phyloP scores from a whole-genome alignment of 495 filamentous ascomycete species.

The Schizothecium vesticola region DNA sequence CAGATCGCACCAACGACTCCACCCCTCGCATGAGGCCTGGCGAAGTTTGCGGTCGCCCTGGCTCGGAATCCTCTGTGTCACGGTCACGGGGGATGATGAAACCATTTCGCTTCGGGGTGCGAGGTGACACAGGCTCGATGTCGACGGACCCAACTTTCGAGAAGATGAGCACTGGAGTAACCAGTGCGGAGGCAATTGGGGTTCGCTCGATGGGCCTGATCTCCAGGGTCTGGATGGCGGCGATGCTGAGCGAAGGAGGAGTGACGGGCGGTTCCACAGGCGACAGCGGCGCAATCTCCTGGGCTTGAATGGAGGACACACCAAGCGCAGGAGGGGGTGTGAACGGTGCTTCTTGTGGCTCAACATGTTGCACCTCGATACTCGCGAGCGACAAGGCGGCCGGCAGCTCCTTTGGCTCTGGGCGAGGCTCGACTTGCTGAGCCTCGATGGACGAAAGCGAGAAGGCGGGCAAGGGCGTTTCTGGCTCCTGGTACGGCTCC shows the following conservation, averaged over 20 bases:
- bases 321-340: slow-evolving; percentile 12
- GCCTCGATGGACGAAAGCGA: slow-evolving; percentile 12
- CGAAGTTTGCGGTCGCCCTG: slow-evolving; percentile 23
- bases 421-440: background rate
- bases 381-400: background rate
- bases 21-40: slow-evolving; percentile 39
- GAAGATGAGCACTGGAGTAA: slow-evolving; percentile 33
- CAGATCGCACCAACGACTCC: slow-evolving; percentile 39
- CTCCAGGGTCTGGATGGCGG: slow-evolving; percentile 1
- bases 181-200: slow-evolving; percentile 10
- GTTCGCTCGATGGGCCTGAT: slow-evolving; percentile 14
- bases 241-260: slow-evolving; percentile 1
- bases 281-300: slow-evolving; percentile 48
- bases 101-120: slow-evolving; percentile 43
- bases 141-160: slow-evolving; percentile 46
- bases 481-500: slow-evolving; percentile 23
- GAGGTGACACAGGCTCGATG: slow-evolving; percentile 46
- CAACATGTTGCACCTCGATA: slow-evolving; percentile 14
- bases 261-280: background rate
- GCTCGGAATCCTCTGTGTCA: slow-evolving; percentile 23
- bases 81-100: slow-evolving; percentile 46
- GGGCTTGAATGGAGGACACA: slow-evolving; percentile 20
- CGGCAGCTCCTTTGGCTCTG: background rate
- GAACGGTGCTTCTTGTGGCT: slow-evolving; percentile 11
- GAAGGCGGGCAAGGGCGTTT: slow-evolving; percentile 8